Evolutionary conservation across 1,284 basidiomycete genomes (phyloP), one percentile per base, ranked within the genome.

Genomic region (Tylopilus orsonianus): DNA sequence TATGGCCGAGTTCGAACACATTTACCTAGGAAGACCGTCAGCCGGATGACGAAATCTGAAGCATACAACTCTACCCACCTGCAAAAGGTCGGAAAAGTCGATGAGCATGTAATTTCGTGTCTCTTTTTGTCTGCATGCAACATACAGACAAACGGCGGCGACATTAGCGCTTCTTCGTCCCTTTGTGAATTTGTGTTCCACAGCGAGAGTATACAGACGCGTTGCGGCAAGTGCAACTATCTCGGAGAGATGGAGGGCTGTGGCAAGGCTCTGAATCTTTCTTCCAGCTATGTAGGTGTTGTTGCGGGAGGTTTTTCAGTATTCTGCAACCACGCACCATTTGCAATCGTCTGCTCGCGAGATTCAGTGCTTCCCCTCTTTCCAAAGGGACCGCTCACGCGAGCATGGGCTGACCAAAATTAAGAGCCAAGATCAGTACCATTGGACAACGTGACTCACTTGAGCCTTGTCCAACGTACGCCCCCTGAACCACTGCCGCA

Each of bases 81-180:
- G 90, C 20, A 97, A 77, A 23, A 93, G 75, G 64, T 97, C 94
- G 13, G 90, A 91, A 65, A 99, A 98, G 71, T 99, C 97, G 56
- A 99, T 99, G 30, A 99, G 83, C 97, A 99, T 99, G 66, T 96
- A 93, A 51, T 85, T 88, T 33, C 87, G 75, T 0, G 88, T 92
- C 69, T 96, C 92, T 60, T 90, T 91, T 69, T 94, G 86, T 48
- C 97, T 74, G 64, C 94, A 97, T 7, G 94, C 93, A 42, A 97
- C 84, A 65, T 99, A 99, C 42, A 98, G 78, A 67, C 97, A 99
- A 40, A 94, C 89, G 0, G 95, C 96, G 23, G 96, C 87, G 49
- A 98, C 93, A 60, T 97, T 95, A 65, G 93, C 79, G 56, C 90
- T 90, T 62, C 90, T 87, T 29, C 97, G 81, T 2, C 97, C 97